Evolutionary conservation across 148 eudicot genomes (phyloP).

Genomic region (Dianthus caryophyllus): DNA sequence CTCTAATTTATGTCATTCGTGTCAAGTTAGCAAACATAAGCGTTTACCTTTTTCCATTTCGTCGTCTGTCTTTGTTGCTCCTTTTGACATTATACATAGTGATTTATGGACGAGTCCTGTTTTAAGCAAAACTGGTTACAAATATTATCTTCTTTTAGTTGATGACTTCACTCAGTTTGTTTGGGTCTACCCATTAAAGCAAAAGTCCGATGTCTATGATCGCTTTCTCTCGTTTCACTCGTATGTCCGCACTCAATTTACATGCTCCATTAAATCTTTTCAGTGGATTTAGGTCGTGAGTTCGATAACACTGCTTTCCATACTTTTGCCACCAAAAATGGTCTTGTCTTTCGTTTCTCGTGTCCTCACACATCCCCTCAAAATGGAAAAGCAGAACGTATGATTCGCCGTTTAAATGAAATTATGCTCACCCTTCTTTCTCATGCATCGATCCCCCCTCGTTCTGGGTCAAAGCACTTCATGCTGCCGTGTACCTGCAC

Average conservation of each 20-base stretch:
- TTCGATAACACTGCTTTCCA: neutral
- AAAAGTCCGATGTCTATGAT: too few relatives aligned
- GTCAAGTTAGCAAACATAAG: neutral
- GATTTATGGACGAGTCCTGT: neutral
- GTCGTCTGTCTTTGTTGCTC: neutral
- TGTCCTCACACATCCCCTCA: conserved; percentile 2
- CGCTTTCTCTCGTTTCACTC: neutral
- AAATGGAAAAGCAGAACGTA: conserved; percentile 7
- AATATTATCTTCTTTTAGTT: neutral
- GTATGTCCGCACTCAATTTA: neutral
- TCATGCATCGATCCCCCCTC: neutral
- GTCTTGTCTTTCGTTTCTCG: neutral
- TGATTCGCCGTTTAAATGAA: conserved; percentile 1
- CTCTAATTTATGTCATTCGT: neutral
- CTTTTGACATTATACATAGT: too few relatives aligned
- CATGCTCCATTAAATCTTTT: neutral
- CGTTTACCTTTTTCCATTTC: neutral
- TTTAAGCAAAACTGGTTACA: neutral
- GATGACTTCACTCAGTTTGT: neutral
- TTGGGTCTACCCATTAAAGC: neutral
- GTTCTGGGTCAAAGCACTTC: neutral
- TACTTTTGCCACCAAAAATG: neutral
- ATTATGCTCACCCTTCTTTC: neutral
- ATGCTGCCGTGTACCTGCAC: neutral
- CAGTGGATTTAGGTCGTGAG: neutral